Evolutionary conservation across 2,329 filamentous ascomycete species (phyloP).

Genomic region (Paracorniculantispora psalliotae): DNA sequence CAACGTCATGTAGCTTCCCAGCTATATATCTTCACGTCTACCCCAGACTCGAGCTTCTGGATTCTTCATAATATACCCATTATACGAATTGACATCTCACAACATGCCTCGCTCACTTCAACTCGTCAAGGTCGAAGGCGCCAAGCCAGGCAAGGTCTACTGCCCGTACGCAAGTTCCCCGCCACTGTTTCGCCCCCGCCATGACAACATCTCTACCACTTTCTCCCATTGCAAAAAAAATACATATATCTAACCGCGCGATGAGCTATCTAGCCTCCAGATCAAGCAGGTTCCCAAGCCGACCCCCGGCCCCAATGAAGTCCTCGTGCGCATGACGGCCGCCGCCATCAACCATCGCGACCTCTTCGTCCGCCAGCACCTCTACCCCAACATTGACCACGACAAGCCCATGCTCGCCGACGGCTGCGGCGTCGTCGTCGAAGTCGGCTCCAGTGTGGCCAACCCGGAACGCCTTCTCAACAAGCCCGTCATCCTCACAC

Average conservation of each 20-base stretch:
- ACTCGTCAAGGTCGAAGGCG: conserved; percentile 62
- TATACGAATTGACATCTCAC: not conserved
- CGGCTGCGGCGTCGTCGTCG: conserved; percentile 69
- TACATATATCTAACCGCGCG: not conserved
- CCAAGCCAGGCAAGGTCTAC: conserved; percentile 84
- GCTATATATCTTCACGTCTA: not conserved
- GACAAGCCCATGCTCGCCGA: conserved; percentile 75
- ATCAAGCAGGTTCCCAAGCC: conserved; percentile 59
- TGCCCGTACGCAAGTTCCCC: conserved; percentile 55
- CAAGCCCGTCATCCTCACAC: conserved; percentile 73
- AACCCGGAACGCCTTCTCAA: conserved; percentile 38
- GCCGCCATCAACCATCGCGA: conserved; percentile 92
- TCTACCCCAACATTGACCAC: conserved; percentile 84
- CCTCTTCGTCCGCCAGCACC: conserved; percentile 85
- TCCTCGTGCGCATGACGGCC: conserved; percentile 71
- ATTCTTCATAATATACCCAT: not conserved
- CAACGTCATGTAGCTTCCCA: not conserved
- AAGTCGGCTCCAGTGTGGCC: conserved; percentile 48
- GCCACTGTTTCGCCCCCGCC: not conserved
- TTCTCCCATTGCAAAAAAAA: no score
- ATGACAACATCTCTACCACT: not conserved
- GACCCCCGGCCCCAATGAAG: conserved; percentile 58
- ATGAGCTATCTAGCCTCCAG: conserved; percentile 40
- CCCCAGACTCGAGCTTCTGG: not conserved
- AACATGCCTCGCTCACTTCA: conserved; percentile 54